phyloP scores from a whole-genome alignment of 495 filamentous ascomycete species.

The Immersiella caudata region DNA sequence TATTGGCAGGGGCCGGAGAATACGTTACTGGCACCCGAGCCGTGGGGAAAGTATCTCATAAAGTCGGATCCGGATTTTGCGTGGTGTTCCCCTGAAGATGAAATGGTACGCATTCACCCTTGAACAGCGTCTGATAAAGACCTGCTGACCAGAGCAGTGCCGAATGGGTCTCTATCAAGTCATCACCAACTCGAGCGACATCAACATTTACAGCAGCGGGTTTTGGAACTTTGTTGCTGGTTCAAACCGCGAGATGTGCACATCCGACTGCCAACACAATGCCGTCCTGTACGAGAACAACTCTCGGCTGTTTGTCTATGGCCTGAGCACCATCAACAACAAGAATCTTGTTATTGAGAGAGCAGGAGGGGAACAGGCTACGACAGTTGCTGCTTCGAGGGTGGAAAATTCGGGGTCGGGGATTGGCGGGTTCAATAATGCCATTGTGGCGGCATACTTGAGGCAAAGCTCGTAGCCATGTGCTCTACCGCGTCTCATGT shows the following conservation, averaged over 20 bases:
- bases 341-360: conserved; percentile 46
- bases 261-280: conserved; percentile 49
- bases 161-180: conserved; percentile 52
- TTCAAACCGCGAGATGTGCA: conserved; percentile 32
- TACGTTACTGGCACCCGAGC: conserved; percentile 46
- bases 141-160: conserved; percentile 32
- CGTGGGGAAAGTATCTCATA: conserved; percentile 42
- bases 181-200: conserved; percentile 42
- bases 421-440: conserved; percentile 16
- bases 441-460: conserved; percentile 23
- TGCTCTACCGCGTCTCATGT: no score
- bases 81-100: conserved; percentile 44
- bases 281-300: conserved; percentile 42
- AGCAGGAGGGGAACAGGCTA: background rate
- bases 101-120: conserved; percentile 18
- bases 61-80: conserved; percentile 53
- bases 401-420: conserved; percentile 18
- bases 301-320: conserved; percentile 50
- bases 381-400: conserved; percentile 1
- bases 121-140: background rate
- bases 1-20: conserved; percentile 51
- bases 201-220: conserved; percentile 53
- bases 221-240: conserved; percentile 59
- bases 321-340: conserved; percentile 47
- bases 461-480: background rate